Conservation (phyloP, 352 stramenopile genomes). For the Phytophthora cactorum region DNA sequence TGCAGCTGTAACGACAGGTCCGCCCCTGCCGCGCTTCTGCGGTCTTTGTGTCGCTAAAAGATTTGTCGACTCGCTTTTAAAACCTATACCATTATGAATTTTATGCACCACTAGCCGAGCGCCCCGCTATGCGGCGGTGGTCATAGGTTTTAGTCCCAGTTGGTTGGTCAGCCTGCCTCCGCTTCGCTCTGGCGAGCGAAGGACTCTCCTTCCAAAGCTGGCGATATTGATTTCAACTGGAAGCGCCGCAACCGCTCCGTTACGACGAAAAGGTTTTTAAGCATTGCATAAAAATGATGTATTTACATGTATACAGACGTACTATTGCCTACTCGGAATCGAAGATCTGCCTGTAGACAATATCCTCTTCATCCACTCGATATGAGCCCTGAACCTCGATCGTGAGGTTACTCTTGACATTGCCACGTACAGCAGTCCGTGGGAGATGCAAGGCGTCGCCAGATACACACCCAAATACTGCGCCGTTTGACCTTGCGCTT, state of each 20-base stretch:
- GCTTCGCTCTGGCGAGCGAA: neutral
- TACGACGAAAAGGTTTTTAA: neutral
- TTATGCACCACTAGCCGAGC: neutral
- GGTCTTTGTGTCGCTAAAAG: too few species aligned
- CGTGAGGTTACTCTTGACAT: neutral
- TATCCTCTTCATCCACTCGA: neutral
- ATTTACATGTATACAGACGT: neutral
- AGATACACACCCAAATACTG: neutral
- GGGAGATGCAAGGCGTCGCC: neutral
- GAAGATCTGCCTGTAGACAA: neutral
- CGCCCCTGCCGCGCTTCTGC: too few species aligned
- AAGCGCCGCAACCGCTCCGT: too few species aligned
- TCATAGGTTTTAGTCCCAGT: neutral
- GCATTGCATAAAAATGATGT: neutral
- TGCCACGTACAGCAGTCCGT: neutral
- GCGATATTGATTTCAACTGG: too few species aligned
- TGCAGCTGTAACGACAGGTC: too few species aligned
- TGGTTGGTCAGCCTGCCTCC: neutral
- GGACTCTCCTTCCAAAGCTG: too few species aligned
- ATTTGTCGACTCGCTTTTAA: too few species aligned
- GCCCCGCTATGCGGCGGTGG: neutral
- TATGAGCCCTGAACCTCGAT: neutral
- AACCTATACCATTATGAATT: too few species aligned
- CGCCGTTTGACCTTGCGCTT: neutral
- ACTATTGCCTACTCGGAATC: neutral